Evolutionary conservation across 2,329 filamentous ascomycete genomes (phyloP), one percentile per base, ranked within the genome.

Genomic region (Cytospora schulzeri): DNA sequence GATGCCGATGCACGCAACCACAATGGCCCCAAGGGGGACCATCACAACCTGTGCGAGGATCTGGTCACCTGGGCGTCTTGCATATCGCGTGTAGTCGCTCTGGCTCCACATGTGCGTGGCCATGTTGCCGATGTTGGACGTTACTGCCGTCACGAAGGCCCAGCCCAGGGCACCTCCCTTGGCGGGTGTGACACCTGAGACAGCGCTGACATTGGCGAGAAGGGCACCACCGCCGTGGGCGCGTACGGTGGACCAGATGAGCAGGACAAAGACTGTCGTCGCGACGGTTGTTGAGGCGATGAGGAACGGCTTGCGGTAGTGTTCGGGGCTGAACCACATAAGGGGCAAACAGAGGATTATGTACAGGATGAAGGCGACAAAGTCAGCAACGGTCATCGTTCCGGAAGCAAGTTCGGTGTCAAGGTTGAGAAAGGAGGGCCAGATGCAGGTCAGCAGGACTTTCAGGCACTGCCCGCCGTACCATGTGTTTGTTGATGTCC

Each of bases 351-450:
- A 79, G 59, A 80, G 70, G 63, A 80, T 52, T 70, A 73, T 78
- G 71, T 81, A 82, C 60, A 82, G 70, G 24, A 80, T 72, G 67
- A 81, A 82, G 14, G 74, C 71, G 12, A 81, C 70, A 58, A 82
- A 81, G 2, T 76, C 73, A 0, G 79, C 78, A 0, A 77, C 78
- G 8, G 79, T 82, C 74, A 80, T 79, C 1, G 38, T 41, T 15
- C 38, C 38, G 0, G 70, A 68, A 12, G 50, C 22, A 22, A 52
- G 50, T 52, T 24, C 26, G 50, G 22, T 52, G 22, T 52, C 12
- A 17, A 54, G 52, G n/a, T 45, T 17, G 14, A n/a, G 33, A 22
- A 14, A 19, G 12, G 17, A 22, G 26, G 56, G 56, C 66, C 62
- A 69, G 38, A 70, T 66, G 62, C 66, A 64, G 1, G 68, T 61